phyloP scores from a whole-genome alignment of 2,329 filamentous ascomycete genomes.

The Exophiala sp. region DNA sequence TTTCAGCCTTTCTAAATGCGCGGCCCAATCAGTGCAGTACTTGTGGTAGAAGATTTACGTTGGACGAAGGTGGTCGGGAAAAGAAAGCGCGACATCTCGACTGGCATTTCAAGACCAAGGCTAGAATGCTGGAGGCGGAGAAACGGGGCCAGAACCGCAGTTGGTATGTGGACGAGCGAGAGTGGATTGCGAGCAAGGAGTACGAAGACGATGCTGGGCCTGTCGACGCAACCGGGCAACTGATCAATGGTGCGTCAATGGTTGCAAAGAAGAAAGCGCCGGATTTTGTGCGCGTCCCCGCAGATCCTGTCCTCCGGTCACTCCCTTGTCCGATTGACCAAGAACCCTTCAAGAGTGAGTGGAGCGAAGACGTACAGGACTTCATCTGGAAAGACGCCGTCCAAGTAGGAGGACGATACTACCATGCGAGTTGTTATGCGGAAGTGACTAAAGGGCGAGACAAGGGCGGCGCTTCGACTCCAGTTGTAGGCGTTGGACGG shows the following conservation, averaged over 20 bases:
- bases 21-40: slow-evolving; percentile 83
- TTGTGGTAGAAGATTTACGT: slow-evolving; percentile 79
- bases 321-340: slow-evolving; percentile 88
- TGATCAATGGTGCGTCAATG: slow-evolving; percentile 35
- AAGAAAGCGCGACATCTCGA: slow-evolving; percentile 91
- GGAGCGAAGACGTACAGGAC: slow-evolving; percentile 87
- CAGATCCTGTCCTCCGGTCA: slow-evolving; percentile 66
- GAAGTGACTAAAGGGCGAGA: slow-evolving; percentile 66
- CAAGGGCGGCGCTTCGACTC: slow-evolving; percentile 35
- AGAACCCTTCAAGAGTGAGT: slow-evolving; percentile 87
- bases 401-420: slow-evolving; percentile 70
- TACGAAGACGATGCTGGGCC: slow-evolving; percentile 58
- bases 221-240: slow-evolving; percentile 37
- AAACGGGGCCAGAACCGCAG: slow-evolving; percentile 84
- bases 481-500: slow-evolving; percentile 32
- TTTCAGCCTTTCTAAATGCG: slow-evolving; percentile 70
- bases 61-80: slow-evolving; percentile 68
- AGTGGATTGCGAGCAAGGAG: slow-evolving; percentile 86
- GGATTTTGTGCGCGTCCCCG: slow-evolving; percentile 76
- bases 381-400: slow-evolving; percentile 94
- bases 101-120: slow-evolving; percentile 95
- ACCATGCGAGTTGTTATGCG: slow-evolving; percentile 81
- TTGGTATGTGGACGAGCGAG: slow-evolving; percentile 89
- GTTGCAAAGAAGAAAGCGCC: slow-evolving; percentile 51
- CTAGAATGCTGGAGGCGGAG: slow-evolving; percentile 76